Conservation (phyloP, 495 filamentous ascomycete genomes). For the Trichocladium antarcticum region DNA sequence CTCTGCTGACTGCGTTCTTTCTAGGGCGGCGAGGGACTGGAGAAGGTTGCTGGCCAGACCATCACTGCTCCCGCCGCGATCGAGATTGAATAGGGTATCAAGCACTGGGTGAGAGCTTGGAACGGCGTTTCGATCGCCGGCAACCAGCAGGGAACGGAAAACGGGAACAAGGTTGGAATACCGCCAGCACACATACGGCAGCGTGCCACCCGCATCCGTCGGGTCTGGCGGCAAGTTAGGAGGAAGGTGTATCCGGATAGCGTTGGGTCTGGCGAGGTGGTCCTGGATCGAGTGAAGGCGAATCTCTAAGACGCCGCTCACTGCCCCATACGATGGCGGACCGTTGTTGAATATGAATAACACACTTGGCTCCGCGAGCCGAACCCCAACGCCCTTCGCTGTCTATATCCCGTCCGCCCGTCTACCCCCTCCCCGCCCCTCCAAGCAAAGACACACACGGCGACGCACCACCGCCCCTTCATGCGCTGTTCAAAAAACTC, state of each 20-base stretch:
- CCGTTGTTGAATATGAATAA: too few species aligned
- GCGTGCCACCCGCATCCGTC: too few species aligned
- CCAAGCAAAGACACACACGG: too few species aligned
- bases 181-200: too few species aligned
- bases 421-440: too few species aligned
- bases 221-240: too few species aligned
- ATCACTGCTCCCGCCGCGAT: constrained; percentile 68
- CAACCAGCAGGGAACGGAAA: background rate
- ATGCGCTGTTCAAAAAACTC: constrained; percentile 61
- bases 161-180: background rate
- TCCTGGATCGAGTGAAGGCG: background rate
- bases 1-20: constrained; percentile 22
- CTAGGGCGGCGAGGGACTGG: constrained; percentile 86
- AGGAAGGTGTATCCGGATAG: background rate
- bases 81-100: constrained; percentile 30
- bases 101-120: background rate
- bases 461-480: too few species aligned
- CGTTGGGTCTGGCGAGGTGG: background rate
- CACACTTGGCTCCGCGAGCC: too few species aligned
- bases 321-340: background rate
- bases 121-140: background rate
- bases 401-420: background rate
- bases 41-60: constrained; percentile 58
- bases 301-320: background rate
- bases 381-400: too few species aligned